These are phyloP conservation scores for Rhodotorula sp. DNA, from an alignment of 1,284 basidiomycete genomes.

Conservation along the genomic window DNA sequence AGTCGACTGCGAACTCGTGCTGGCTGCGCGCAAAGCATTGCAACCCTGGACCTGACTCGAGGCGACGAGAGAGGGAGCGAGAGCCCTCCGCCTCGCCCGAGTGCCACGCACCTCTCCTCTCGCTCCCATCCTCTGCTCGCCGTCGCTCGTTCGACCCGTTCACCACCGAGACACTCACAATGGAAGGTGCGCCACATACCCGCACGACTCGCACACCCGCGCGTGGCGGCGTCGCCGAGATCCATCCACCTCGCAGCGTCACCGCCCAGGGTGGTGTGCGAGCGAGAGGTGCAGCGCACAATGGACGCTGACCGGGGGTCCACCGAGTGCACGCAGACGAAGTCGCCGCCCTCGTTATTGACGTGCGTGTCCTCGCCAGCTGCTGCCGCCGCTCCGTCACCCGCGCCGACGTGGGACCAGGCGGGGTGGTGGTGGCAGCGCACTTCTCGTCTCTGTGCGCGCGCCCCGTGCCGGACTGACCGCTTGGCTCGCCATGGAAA, in stretches of 20 bases:
- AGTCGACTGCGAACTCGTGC: too few species aligned
- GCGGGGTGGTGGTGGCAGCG: not conserved
- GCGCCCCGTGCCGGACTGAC: not conserved
- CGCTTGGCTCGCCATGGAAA: conserved; percentile 50
- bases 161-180: not conserved
- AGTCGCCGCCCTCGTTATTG: conserved; percentile 49
- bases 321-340: conserved; percentile 35
- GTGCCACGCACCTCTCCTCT: not conserved
- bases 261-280: not conserved
- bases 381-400: not conserved
- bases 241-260: conserved; percentile 6
- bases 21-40: too few species aligned
- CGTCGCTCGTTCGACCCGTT: not conserved
- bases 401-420: not conserved
- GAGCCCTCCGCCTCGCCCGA: not conserved
- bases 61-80: not conserved
- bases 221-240: not conserved
- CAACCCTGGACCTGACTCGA: not conserved
- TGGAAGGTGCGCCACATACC: conserved; percentile 22
- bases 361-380: conserved; percentile 32
- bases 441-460: not conserved
- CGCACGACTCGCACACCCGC: too few species aligned
- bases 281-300: too few species aligned
- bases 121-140: not conserved
- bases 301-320: not conserved